Base-by-base conservation (phyloP, 345 rosid genomes). In the Abelmoschus esculentus region DNA sequence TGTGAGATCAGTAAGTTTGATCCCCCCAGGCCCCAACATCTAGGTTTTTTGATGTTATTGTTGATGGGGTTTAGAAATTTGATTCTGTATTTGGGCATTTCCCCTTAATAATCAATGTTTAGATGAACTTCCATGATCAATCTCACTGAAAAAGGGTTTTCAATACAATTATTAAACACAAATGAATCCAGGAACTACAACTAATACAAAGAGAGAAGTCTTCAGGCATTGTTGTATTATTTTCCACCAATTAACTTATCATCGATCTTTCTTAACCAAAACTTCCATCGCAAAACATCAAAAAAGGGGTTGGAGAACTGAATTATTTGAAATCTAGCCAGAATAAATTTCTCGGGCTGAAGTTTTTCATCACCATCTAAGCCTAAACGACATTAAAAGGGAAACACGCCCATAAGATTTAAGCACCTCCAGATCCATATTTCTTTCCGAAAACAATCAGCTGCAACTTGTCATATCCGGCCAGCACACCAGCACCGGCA, bases 401-500 rank as follows among this genome's bases (percentile, higher is more conserved):
- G 47, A 64, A 9, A 9, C 63, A n/a, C n/a, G 8, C 46, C 58
- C 42, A 50, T 32, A 34, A 11, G 31, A 18, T 80, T 40, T 74
- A 77, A 70, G 79, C 89, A 68, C 97, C 80, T 34, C 96, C 96
- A 0, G 96, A 91, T 73, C 97, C 96, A 62, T 82, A 91, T 79
- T 87, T 91, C 90, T 87, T 91, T 22, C 97, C 97, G 0, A 89
- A 85, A 22, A 91, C 90, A 54, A 91, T 78, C 46, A 87, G 74
- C 87, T 91, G 97, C 80, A 91, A 75, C 78, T 89, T 89, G 83
- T 91, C 97, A 22, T 91, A 91, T 61, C 97, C 96, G 4, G 97
- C 88, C 0, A 91, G 92, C 71, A 89, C 97, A 82, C 97, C 97
- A 40, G 97, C 97, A 64, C 97, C 96, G 1, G 97, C 97, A 31